Base-by-base conservation (phyloP, 1,284 basidiomycete species). In the Laetiporus sulphureus region DNA sequence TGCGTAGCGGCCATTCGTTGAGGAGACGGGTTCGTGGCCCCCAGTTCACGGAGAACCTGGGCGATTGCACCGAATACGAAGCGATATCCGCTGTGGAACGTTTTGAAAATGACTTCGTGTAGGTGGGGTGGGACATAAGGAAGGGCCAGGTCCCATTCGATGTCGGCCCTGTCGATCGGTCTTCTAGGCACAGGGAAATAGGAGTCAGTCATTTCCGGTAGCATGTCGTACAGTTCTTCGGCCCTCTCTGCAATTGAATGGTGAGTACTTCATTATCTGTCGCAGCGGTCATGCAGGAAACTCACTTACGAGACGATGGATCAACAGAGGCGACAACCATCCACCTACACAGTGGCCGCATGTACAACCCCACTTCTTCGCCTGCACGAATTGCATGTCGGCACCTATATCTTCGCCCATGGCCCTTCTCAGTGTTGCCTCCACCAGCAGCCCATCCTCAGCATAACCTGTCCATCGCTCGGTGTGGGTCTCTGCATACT, bases 281-380 rank as follows among this genome's bases (percentile, higher is more conserved):
- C n/a, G n/a, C n/a, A n/a, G n/a, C n/a, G n/a, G n/a, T n/a, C 10
- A n/a, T n/a, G 27, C n/a, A 8, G 27, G 10, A 29, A 29, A 18
- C 32, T 8, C 15, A 32, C 32, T 32, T 8, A 32, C 7, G 7
- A 32, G 11, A 15, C 12, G 11, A 18, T 32, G 16, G 10, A 32
- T 20, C n/a, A 54, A 46, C 11, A 38, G 39, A 18, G 51, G 53
- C n/a, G 51, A 51, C 2, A 54, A 35, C 51, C 53, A 54, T 19
- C 53, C 53, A 1, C 38, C 46, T 13, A 38, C 21, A 33, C 53
- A 54, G 13, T 40, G 30, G 8, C 44, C 49, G 29, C 53, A 54
- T 18, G 51, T 47, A 34, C 51, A 54, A 4, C 51, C 51, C 38
- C 36, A 52, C 25, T 39, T 44, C 3, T 38, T 25, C 34, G 38